Conservation (phyloP, 805 yeast species). For the Wickerhamiella bombiphila region DNA sequence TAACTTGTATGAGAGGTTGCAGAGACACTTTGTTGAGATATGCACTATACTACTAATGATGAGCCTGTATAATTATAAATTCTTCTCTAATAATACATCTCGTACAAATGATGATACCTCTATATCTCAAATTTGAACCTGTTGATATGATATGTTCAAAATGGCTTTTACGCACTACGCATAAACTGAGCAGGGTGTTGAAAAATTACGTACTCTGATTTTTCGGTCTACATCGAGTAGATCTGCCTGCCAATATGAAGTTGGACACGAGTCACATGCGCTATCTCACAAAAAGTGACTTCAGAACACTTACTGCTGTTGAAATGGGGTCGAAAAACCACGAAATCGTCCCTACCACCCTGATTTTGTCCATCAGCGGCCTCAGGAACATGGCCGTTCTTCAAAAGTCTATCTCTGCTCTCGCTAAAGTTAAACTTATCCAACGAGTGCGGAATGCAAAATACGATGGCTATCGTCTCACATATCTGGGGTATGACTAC, state of each 20-base stretch:
- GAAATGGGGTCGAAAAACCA: constrained; percentile 87
- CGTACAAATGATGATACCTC: no score
- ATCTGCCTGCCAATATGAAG: constrained; percentile 54
- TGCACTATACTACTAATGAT: no score
- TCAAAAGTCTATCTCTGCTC: constrained; percentile 61
- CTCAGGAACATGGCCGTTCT: constrained; percentile 63
- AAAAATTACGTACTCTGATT: no score
- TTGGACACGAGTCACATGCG: constrained; percentile 88
- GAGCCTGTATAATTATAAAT: no score
- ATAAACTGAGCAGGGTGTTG: no score
- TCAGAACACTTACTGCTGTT: constrained; percentile 65
- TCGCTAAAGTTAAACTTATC: constrained; percentile 74
- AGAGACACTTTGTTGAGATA: no score
- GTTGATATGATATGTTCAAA: no score
- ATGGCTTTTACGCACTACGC: no score
- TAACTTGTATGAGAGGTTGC: no score
- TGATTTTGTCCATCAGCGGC: constrained; percentile 71
- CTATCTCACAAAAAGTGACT: constrained; percentile 81
- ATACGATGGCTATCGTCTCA: constrained; percentile 85
- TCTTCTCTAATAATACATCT: no score
- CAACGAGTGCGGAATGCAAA: constrained; percentile 74
- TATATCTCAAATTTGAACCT: no score
- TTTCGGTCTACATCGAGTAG: no score
- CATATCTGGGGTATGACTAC: constrained; percentile 84
- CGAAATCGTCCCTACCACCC: constrained; percentile 79